phyloP scores from a whole-genome alignment of 306 rosid species.

The Coriaria nepalensis region DNA sequence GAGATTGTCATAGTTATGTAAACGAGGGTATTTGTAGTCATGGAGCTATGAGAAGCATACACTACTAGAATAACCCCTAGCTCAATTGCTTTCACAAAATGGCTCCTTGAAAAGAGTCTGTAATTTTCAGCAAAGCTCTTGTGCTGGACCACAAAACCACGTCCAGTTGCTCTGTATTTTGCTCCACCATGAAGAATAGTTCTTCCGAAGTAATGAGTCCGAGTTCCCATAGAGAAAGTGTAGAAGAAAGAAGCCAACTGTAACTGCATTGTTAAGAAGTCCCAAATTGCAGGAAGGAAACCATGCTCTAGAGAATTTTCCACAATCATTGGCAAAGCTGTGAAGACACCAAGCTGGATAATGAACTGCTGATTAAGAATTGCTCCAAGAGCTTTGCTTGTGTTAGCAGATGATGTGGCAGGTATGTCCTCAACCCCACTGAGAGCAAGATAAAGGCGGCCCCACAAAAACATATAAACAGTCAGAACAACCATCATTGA shows the following conservation, averaged over 20 bases:
- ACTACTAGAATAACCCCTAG: slow-evolving; percentile 73
- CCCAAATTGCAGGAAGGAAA: slow-evolving; percentile 79
- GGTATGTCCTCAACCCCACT: slow-evolving; percentile 58
- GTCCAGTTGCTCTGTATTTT: slow-evolving; percentile 88
- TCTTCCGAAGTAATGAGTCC: slow-evolving; percentile 75
- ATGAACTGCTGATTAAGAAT: slow-evolving; percentile 77
- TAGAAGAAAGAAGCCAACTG: slow-evolving; percentile 70
- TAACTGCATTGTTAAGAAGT: slow-evolving; percentile 81
- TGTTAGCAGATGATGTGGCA: slow-evolving; percentile 22
- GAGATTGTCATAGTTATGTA: slow-evolving; percentile 60
- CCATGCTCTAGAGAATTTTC: slow-evolving; percentile 89
- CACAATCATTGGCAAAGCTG: slow-evolving; percentile 87
- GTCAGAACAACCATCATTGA: slow-evolving; percentile 61
- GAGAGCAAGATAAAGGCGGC: slow-evolving; percentile 85
- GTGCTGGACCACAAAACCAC: slow-evolving; percentile 93
- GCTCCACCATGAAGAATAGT: slow-evolving; percentile 96
- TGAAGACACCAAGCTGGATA: slow-evolving; percentile 81
- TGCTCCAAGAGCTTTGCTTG: slow-evolving; percentile 68
- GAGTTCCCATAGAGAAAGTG: slow-evolving; percentile 85
- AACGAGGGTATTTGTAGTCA: slow-evolving; percentile 40
- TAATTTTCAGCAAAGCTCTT: slow-evolving; percentile 88
- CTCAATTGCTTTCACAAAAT: slow-evolving; percentile 84
- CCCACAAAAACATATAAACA: slow-evolving; percentile 82
- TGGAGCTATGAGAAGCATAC: slow-evolving; percentile 56
- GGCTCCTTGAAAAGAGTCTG: slow-evolving; percentile 79